Base-by-base conservation (phyloP, 164 flowering plant species). In the Chloranthus sessilifolius region DNA sequence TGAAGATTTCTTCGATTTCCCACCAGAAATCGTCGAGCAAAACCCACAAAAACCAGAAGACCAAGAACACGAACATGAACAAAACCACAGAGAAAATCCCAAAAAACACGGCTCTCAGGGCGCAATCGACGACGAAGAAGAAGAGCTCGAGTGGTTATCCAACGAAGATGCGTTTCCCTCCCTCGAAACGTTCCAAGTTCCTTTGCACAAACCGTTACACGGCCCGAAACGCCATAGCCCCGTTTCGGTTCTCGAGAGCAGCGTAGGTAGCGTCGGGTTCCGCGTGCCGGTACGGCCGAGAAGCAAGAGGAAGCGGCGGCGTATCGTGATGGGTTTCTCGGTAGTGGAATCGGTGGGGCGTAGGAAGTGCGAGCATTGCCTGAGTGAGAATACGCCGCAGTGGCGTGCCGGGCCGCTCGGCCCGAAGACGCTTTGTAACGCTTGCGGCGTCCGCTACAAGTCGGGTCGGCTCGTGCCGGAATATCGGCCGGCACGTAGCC, bases 321-420 rank as follows among this genome's bases (percentile, higher is more conserved):
- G 65, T n/a, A n/a, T n/a, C n/a, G 23, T 60, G 64, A 9, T 56
- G 58, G 45, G 48, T 15, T 59, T 55, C 29, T 7, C 30, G n/a
- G 42, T 34, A 1, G 28, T 12, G n/a, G 6, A 42, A 1, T 45
- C 44, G 5, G 29, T 22, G 3, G 36, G 59, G 12, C 85, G 83
- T 23, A 72, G 95, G 62, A 76, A 73, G 53, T 89, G 97, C 59
- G 48, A 39, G 63, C 97, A 89, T 59, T 89, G 97, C 55, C 66
- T 60, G 4, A 61, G 84, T 2, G 95, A 89, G 59, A 80, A 77
- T 62, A 89, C 97, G 7, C 97, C 97, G 6, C 97, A 89, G 41
- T 89, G 97, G 97, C 61, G 97, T 40, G 85, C 87, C 0, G 97
- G 97, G 0, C 97, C 97, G 0, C 25, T 56, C 10, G 97, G 97